These are phyloP conservation scores for Dipteronia dyeriana DNA, from an alignment of 345 rosid species.

Conservation along the genomic window DNA sequence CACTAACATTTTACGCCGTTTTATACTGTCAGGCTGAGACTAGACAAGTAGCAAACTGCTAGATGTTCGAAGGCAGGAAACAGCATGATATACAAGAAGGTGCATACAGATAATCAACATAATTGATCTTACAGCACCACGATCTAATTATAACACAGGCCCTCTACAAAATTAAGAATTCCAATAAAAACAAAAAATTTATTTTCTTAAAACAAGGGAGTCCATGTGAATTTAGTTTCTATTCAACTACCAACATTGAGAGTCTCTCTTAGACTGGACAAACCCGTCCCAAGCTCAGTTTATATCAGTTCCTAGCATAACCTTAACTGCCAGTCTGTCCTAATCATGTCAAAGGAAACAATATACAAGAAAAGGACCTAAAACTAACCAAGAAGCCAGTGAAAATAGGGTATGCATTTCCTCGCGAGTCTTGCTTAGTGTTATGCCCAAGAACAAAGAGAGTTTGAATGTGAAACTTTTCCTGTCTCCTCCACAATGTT, in stretches of 20 bases:
- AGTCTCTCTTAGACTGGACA: not conserved
- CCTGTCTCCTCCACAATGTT: conserved; percentile 58
- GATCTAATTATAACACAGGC: not conserved
- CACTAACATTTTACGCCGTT: not conserved
- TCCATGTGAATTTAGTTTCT: not conserved
- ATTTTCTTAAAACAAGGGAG: not conserved
- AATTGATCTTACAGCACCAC: not conserved
- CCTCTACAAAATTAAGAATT: not conserved
- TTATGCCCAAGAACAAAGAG: conserved; percentile 73
- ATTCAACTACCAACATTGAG: not conserved
- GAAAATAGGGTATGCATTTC: conserved; percentile 64
- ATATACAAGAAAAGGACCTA: conserved; percentile 2
- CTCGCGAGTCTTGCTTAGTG: conserved; percentile 64
- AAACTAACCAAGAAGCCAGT: conserved; percentile 69
- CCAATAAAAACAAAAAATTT: not conserved
- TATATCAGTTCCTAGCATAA: conserved; percentile 16
- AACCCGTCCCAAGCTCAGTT: not conserved
- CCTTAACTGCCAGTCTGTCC: not conserved
- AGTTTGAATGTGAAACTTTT: conserved; percentile 64
- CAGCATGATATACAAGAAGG: not conserved
- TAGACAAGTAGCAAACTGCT: not conserved
- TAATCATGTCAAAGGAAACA: not conserved
- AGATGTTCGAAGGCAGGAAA: not conserved
- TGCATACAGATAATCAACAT: not conserved
- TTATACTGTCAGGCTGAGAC: not conserved